A percentile compares a stretch with the other conserved stretches of the same genome.
phyloP scores from a whole-genome alignment of 1,284 basidiomycete species.

The Cryptococcus sp. region DNA sequence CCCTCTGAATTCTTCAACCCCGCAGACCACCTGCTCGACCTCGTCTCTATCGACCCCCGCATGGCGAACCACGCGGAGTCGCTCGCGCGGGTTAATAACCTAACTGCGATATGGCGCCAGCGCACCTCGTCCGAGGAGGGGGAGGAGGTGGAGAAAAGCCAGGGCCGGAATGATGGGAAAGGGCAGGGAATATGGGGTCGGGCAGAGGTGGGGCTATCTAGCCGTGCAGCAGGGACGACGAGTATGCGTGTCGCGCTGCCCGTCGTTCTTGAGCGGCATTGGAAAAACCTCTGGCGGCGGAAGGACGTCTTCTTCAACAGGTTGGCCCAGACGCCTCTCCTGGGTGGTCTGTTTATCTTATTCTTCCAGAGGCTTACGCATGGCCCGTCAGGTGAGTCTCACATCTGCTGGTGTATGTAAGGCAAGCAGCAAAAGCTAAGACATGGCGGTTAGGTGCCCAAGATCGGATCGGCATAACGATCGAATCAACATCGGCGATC shows the following conservation, averaged over 20 bases:
- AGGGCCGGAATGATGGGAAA: no score
- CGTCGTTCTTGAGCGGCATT: constrained; percentile 48
- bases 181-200: no score
- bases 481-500: constrained; percentile 38
- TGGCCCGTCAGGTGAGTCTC: constrained; percentile 37
- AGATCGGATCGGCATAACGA: constrained; percentile 50
- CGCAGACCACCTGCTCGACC: constrained; percentile 50
- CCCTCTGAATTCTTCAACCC: constrained; percentile 49
- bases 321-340: constrained; percentile 45
- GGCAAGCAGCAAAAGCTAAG: no score
- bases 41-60: constrained; percentile 48
- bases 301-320: constrained; percentile 49
- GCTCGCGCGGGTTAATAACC: constrained; percentile 17
- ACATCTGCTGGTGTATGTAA: neutral
- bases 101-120: constrained; percentile 23
- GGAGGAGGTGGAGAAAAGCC: constrained; percentile 10
- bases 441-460: constrained; percentile 43
- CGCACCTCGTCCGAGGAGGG: constrained; percentile 10
- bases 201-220: neutral
- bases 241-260: constrained; percentile 47
- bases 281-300: constrained; percentile 48
- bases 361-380: constrained; percentile 49
- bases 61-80: constrained; percentile 22
- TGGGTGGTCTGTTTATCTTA: constrained; percentile 48
- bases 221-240: constrained; percentile 32